Evolutionary conservation across 75 land plant genomes (phyloP), one percentile per base, ranked within the genome.

Genomic region (Isoetes taiwanensis): DNA sequence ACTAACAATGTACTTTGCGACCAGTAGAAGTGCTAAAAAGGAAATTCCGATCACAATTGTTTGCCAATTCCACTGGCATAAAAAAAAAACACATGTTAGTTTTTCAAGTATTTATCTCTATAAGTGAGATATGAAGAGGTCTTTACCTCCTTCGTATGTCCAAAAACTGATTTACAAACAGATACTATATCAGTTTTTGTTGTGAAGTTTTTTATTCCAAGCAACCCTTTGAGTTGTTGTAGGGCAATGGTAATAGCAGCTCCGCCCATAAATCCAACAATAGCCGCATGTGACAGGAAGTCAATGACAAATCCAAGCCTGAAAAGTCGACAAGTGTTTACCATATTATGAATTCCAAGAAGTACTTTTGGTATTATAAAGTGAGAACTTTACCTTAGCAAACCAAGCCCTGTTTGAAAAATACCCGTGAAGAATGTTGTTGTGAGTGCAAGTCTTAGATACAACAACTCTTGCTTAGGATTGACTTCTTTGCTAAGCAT

Each of bases 41-140:
- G 58, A 69, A 27, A 69, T 41, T 4, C 83, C 81, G 71, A 80
- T 75, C 23, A 75, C 38, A 19, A 81, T 65, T 1, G 89, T 75
- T 56, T 78, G 77, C 93, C 94, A 86, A 50, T 76, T 90, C 97
- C 97, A 90, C 94, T 90, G 88, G n/a, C 78, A 71, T 57, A 26
- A n/a, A n/a, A n/a, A n/a, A n/a, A n/a, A n/a, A n/a, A n/a, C n/a
- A n/a, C n/a, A n/a, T n/a, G n/a, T n/a, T n/a, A n/a, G n/a, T n/a
- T n/a, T n/a, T n/a, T n/a, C n/a, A n/a, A n/a, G n/a, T n/a, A n/a
- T n/a, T n/a, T n/a, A n/a, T n/a, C n/a, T n/a, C n/a, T n/a, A n/a
- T n/a, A 11, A 16, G 1, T 43, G 12, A 32, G n/a, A n/a, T n/a
- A n/a, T n/a, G n/a, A n/a, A n/a, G n/a, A n/a, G n/a, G 62, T 37